Evolutionary conservation across 2,329 filamentous ascomycete species (phyloP), one percentile per base, ranked within the genome.

Genomic region (Penicillium sclerotigenum): DNA sequence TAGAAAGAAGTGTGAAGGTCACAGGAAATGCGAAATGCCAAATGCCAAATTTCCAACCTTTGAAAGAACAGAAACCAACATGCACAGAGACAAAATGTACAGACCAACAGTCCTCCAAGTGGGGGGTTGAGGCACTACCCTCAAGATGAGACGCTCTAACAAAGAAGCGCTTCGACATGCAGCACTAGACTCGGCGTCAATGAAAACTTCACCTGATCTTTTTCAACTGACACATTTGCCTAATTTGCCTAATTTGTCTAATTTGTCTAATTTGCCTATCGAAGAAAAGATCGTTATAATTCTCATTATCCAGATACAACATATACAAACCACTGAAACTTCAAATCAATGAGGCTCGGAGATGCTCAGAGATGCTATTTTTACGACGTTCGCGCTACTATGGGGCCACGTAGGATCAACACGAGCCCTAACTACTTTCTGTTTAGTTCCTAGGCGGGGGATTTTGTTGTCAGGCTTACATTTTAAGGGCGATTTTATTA

Each of bases 331-430:
- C 13, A 29, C 18, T 20, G 8, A 31, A 38, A 13, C 11, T 29
- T 26, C 36, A 5, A 29, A 11, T 41, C 16, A n/a, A 28, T 41
- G 45, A 54, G 51, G 28, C 36, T 54, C 28, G 11, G 8, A 38
- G 18, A 26, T 47, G 37, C 36, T 41, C 43, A 18, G 11, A 36
- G 22, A 33, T 41, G 45, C 51, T 54, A 54, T 54, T 54, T 54
- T 54, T 54, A 40, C 34, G 11, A 33, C 7, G 36, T 37, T 28
- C 13, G 29, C 43, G 36, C 51, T 54, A 54, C 34, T 28, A 34
- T 54, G 45, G 51, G 51, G 43, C 51, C 51, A 40, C 51, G 51
- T 22, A 54, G 45, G 45, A 54, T 54, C 45, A 41, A 24, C 51
- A 28, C 42, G n/a, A 53, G 7, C 28, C 36, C 43, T 48, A 54